Conservation (phyloP, 805 yeast species). For the Lachancea sp. region DNA sequence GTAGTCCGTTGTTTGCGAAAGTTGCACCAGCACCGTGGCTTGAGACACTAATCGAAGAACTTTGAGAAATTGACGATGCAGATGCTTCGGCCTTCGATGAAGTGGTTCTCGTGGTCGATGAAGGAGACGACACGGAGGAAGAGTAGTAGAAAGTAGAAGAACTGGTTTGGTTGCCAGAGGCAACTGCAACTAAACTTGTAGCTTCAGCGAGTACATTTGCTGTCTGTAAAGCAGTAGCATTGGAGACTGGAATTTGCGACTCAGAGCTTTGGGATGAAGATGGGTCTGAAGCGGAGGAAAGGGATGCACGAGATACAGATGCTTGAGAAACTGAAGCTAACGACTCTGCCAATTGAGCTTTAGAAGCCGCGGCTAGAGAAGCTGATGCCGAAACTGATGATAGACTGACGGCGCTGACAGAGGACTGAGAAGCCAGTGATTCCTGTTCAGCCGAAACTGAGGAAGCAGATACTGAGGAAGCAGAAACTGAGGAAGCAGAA, state of each 20-base stretch:
- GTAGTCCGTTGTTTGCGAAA: constrained; percentile 25
- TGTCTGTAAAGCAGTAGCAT: neutral
- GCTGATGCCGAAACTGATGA: too few species aligned
- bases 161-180: constrained; percentile 10
- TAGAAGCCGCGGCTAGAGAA: constrained; percentile 12
- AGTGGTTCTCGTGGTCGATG: neutral
- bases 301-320: constrained; percentile 17
- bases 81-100: neutral
- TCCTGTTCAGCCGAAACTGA: constrained; percentile 11
- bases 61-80: neutral
- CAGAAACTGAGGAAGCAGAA: neutral
- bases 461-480: neutral
- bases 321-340: constrained; percentile 1
- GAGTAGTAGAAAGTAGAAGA: constrained; percentile 7
- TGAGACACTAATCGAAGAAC: constrained; percentile 16
- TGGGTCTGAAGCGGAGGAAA: neutral
- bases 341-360: constrained; percentile 10
- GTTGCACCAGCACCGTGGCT: constrained; percentile 29
- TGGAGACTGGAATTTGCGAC: neutral
- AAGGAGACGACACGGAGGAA: constrained; percentile 14
- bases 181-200: neutral
- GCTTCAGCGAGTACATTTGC: neutral
- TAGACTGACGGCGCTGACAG: too few species aligned
- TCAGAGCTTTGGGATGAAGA: neutral
- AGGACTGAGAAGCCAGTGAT: constrained; percentile 19